These are phyloP conservation scores for Coleophoma eucalyptorum DNA, from an alignment of 2,329 filamentous ascomycete species.

Conservation along the genomic window DNA sequence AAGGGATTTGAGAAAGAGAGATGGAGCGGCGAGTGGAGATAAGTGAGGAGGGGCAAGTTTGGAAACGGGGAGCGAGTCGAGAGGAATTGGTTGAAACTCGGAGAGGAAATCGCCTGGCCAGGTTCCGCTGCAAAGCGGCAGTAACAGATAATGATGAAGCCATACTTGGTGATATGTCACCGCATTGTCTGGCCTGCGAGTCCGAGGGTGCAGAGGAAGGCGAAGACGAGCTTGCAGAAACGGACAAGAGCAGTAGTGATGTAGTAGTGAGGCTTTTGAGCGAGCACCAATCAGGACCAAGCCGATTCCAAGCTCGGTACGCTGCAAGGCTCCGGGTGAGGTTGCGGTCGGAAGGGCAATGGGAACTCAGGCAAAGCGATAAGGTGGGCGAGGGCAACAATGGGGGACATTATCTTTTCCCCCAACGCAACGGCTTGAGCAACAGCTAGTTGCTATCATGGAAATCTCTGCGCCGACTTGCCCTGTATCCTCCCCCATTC, in stretches of 20 bases:
- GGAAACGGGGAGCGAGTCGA: constrained; percentile 13
- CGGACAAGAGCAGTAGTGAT: neutral
- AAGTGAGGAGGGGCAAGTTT: constrained; percentile 6
- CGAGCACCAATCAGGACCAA: neutral
- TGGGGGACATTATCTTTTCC: no score
- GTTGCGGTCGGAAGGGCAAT: no score
- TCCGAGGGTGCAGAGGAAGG: neutral
- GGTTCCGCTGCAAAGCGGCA: constrained; percentile 20
- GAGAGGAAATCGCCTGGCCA: constrained; percentile 12
- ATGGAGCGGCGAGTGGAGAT: constrained; percentile 13
- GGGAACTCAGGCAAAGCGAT: no score
- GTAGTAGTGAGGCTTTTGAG: neutral
- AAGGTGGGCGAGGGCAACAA: no score
- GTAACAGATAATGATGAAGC: constrained; percentile 21
- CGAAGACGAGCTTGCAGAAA: neutral
- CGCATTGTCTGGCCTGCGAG: constrained; percentile 17
- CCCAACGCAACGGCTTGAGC: no score
- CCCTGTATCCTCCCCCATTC: no score
- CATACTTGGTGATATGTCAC: constrained; percentile 19
- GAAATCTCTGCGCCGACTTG: no score
- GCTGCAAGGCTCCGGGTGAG: no score
- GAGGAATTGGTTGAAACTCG: constrained; percentile 8
- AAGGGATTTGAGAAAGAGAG: constrained; percentile 10
- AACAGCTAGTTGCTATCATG: no score
- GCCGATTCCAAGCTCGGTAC: neutral